phyloP scores from a whole-genome alignment of 352 stramenopile species.

The Globisporangium okanoganense region DNA sequence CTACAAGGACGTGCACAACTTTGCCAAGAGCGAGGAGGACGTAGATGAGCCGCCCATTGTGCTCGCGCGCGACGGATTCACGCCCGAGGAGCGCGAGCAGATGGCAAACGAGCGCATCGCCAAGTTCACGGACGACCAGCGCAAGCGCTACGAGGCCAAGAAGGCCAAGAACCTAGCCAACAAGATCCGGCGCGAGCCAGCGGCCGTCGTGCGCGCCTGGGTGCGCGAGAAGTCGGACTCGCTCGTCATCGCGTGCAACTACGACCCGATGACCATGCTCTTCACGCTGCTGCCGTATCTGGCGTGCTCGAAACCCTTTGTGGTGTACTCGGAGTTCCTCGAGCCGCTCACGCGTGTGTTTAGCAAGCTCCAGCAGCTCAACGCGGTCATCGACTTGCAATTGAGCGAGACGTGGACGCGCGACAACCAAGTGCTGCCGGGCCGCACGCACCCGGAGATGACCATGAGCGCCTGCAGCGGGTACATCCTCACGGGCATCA shows the following conservation, averaged over 20 bases:
- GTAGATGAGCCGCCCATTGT: constrained; percentile 38
- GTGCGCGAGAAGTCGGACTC: constrained; percentile 69
- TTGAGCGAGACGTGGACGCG: constrained; percentile 95
- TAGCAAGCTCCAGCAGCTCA: constrained; percentile 83
- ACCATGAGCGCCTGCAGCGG: constrained; percentile 95
- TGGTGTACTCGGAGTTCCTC: constrained; percentile 95
- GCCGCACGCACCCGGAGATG: constrained; percentile 95
- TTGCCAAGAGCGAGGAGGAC: constrained; percentile 46
- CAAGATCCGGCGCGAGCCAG: constrained; percentile 78
- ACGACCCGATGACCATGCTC: constrained; percentile 86
- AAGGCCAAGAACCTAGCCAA: constrained; percentile 58
- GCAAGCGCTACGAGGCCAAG: constrained; percentile 74
- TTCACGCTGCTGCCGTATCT: constrained; percentile 90
- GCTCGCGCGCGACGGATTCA: constrained; percentile 45
- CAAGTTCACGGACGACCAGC: constrained; percentile 75
- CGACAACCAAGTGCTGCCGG: constrained; percentile 93
- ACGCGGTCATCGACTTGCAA: constrained; percentile 91
- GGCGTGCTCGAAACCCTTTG: constrained; percentile 89
- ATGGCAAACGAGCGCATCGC: constrained; percentile 79
- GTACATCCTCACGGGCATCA: constrained; percentile 93
- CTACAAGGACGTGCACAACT: constrained; percentile 55
- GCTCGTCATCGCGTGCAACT: constrained; percentile 90
- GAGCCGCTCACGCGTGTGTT: constrained; percentile 91
- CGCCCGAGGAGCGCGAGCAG: constrained; percentile 51
- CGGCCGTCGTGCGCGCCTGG: constrained; percentile 65